phyloP scores from a whole-genome alignment of 805 yeast genomes.

The Cyberlindnera mississippiensis region DNA sequence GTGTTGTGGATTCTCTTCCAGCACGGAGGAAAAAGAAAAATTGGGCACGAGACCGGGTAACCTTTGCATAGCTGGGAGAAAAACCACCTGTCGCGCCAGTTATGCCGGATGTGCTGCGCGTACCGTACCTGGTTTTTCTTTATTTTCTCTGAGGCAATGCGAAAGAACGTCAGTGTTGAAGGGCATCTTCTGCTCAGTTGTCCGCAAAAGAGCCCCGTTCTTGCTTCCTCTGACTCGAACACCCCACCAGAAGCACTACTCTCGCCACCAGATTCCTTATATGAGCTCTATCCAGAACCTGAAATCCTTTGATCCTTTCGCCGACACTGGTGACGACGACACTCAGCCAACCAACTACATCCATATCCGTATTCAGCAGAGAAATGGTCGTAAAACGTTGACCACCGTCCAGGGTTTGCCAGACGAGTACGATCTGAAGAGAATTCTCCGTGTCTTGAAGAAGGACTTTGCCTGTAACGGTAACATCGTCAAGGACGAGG shows the following conservation, averaged over 20 bases:
- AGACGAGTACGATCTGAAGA: slow-evolving; percentile 88
- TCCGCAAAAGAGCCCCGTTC: no score
- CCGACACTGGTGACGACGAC: slow-evolving; percentile 99
- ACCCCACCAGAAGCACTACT: background rate
- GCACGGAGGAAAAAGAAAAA: background rate
- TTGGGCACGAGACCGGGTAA: background rate
- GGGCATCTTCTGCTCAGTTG: no score
- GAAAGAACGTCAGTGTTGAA: no score
- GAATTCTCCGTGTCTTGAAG: slow-evolving; percentile 88
- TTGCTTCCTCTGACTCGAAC: no score
- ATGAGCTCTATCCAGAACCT: slow-evolving; percentile 92
- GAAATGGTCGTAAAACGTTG: slow-evolving; percentile 98
- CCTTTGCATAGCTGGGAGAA: background rate
- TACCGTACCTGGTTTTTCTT: background rate
- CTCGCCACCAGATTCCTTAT: slow-evolving; percentile 19
- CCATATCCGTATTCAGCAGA: slow-evolving; percentile 98
- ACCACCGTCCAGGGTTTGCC: slow-evolving; percentile 99
- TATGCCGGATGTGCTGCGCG: background rate
- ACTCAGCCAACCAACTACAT: slow-evolving; percentile 93
- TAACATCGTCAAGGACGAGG: slow-evolving; percentile 93
- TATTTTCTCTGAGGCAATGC: no score
- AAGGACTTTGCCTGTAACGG: slow-evolving; percentile 99
- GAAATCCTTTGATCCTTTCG: slow-evolving; percentile 91
- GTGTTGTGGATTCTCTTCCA: no score
- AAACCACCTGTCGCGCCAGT: background rate